Conservation (phyloP, 345 rosid genomes). For the Bruguiera sexangula region DNA sequence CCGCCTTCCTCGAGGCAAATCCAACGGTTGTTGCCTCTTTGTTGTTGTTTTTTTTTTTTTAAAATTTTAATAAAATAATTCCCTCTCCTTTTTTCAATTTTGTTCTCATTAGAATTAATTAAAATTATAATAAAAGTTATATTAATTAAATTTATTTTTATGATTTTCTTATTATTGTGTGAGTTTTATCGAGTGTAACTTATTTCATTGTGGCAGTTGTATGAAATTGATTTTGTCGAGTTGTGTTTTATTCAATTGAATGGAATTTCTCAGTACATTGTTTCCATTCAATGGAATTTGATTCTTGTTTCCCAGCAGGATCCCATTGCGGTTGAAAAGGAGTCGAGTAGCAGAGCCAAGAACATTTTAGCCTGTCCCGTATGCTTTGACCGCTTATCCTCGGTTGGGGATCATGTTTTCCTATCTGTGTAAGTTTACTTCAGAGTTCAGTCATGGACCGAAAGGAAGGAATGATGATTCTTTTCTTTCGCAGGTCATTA, state of each 20-base stretch:
- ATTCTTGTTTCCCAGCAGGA: slow-evolving; percentile 24
- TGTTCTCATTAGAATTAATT: neutral
- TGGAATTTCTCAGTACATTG: no score
- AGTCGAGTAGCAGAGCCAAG: slow-evolving; percentile 18
- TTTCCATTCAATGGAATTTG: no score
- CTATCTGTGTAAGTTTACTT: slow-evolving; percentile 45
- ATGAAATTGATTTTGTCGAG: no score
- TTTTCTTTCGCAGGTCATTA: neutral
- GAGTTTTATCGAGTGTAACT: no score
- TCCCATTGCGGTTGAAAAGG: slow-evolving; percentile 29
- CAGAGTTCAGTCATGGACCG: neutral
- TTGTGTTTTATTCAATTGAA: no score
- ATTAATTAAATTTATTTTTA: neutral
- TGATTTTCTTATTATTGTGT: neutral
- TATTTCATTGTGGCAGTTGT: no score
- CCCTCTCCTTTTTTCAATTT: neutral
- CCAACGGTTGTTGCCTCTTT: slow-evolving; percentile 28
- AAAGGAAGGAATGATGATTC: neutral
- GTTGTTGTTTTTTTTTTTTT: neutral
- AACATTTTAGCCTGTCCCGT: slow-evolving; percentile 74
- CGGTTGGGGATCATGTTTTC: slow-evolving; percentile 25
- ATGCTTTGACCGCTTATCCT: slow-evolving; percentile 50
- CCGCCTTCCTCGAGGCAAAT: slow-evolving; percentile 45
- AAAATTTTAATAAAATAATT: no score
- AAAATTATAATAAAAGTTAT: neutral